Conservation (phyloP, 352 stramenopile genomes). For the Globisporangium emineosum region DNA sequence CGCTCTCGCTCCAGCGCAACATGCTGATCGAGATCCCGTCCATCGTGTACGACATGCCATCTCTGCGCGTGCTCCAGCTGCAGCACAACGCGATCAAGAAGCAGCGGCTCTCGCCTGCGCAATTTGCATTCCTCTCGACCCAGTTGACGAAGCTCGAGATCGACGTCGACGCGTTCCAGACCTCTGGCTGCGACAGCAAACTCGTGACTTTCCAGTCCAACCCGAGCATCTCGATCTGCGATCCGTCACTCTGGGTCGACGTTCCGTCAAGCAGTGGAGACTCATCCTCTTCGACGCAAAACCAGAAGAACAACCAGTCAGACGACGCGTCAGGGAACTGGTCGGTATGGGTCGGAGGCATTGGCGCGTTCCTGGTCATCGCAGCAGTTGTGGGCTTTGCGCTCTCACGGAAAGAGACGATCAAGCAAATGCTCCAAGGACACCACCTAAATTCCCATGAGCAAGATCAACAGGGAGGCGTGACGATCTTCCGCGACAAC, state of each 20-base stretch:
- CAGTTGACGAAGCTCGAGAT: slow-evolving; percentile 9
- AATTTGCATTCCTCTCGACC: slow-evolving; percentile 14
- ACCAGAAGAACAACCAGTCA: not conserved
- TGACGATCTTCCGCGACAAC: not conserved
- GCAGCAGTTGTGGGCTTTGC: not conserved
- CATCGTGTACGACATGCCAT: slow-evolving; percentile 9
- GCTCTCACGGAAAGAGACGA: not conserved
- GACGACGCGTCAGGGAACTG: not conserved
- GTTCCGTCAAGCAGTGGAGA: not conserved
- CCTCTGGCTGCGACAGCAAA: not conserved
- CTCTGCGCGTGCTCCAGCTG: slow-evolving; percentile 8
- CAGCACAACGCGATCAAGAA: slow-evolving; percentile 12
- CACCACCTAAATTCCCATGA: not conserved
- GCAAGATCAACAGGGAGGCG: not conserved
- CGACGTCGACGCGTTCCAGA: slow-evolving; percentile 14
- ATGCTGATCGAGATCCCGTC: slow-evolving; percentile 7
- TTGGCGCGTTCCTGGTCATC: slow-evolving; percentile 5
- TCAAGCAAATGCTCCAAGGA: slow-evolving; percentile 4
- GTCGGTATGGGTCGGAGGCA: slow-evolving; percentile 2
- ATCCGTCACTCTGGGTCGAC: slow-evolving; percentile 5
- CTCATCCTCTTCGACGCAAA: not conserved
- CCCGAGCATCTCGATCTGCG: slow-evolving; percentile 7
- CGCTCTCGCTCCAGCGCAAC: slow-evolving; percentile 11
- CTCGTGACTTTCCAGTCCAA: slow-evolving; percentile 13
- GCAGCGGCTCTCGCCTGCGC: slow-evolving; percentile 12